Percentiles rank a stretch among this genome's conserved stretches.
phyloP scores from a whole-genome alignment of 106 monocot genomes.

The Dioscorea dumetorum region DNA sequence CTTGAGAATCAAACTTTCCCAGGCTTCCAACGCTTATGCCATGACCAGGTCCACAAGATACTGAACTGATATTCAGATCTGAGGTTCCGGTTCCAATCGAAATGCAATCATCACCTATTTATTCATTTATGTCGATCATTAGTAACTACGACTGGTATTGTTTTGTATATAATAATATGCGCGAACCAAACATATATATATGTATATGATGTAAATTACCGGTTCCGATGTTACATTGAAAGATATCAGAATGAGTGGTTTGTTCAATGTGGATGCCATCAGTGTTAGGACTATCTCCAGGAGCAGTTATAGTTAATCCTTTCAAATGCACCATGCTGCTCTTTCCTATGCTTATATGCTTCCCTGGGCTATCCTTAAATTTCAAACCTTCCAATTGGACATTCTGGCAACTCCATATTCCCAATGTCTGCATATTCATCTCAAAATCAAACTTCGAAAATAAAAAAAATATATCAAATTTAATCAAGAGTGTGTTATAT shows the following conservation, averaged over 20 bases:
- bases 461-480: no score
- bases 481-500: neutral
- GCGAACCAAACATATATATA: no score
- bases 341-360: neutral
- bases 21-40: slow-evolving; percentile 40
- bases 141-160: no score
- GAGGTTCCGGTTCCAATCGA: slow-evolving; percentile 1
- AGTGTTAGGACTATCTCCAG: slow-evolving; percentile 17
- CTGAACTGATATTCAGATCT: neutral
- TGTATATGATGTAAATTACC: neutral
- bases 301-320: neutral
- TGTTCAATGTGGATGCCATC: slow-evolving; percentile 14
- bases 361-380: neutral
- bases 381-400: neutral
- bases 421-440: neutral
- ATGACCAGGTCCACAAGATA: slow-evolving; percentile 24
- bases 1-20: neutral
- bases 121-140: neutral
- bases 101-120: slow-evolving; percentile 22
- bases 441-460: no score
- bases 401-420: neutral
- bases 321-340: neutral
- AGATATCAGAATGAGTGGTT: neutral
- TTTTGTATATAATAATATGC: no score
- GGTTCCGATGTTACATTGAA: neutral